Evolutionary conservation across 345 rosid genomes (phyloP), one percentile per base, ranked within the genome.

Genomic region (Salix purpurea): DNA sequence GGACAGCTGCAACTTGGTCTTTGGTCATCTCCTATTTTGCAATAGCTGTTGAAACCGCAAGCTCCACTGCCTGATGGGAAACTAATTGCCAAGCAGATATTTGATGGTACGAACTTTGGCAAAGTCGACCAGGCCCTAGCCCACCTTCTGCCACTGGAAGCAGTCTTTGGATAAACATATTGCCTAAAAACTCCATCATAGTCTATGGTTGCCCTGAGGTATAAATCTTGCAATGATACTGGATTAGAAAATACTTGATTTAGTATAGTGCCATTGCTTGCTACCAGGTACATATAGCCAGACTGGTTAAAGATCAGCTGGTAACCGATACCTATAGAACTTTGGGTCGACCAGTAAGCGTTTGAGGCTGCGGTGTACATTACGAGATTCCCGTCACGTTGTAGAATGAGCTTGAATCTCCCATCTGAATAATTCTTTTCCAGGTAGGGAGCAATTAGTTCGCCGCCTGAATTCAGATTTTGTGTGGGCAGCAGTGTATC

Each of bases 31-130:
- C 79, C 81, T 8, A 85, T 14, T 15, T 1, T 46, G 73, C 97
- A 92, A 61, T 82, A 82, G 77, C 83, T 88, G 73, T 92, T 89
- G 83, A 42, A 84, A 37, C 94, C 97, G 61, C 95, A 92, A 11
- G 90, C 87, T 48, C 85, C 87, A 30, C 79, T 64, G 8, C 94
- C 89, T 4, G 50, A 7, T 0, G 23, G 24, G 58, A 21, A 67
- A 7, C 0, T 5, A 12, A 88, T 58, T 1, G 28, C 24, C 8
- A 5, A 2, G 80, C 92, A 91, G 5, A 88, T 81, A 74, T 92
- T 77, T 64, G 75, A 24, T 1, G 92, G 90, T 52, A 67, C 24
- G 36, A 61, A 70, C 2, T 39, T 39, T 8, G 76, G 52, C 58
- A 74, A 7, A 10, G 26, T 32, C 1, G 84, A 73, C 93, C 92